Conservation (phyloP, 306 rosid species). For the Prunus kanzakura region DNA sequence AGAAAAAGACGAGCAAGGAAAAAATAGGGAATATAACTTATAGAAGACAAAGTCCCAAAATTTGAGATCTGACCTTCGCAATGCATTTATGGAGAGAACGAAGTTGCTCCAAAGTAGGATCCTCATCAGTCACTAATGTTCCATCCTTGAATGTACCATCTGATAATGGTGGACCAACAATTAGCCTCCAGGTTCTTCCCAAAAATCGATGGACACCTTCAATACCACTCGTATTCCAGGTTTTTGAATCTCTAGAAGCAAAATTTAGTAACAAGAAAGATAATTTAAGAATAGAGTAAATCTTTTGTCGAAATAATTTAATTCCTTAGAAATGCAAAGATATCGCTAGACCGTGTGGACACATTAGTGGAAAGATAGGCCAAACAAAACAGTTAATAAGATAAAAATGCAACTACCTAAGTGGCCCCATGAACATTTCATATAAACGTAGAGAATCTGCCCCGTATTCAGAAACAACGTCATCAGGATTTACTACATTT, state of each 20-base stretch:
- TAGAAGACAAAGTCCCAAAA: constrained; percentile 16
- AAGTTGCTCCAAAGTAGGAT: constrained; percentile 79
- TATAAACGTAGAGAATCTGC: constrained; percentile 96
- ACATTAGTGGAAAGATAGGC: neutral
- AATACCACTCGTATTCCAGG: constrained; percentile 93
- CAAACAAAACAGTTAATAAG: constrained; percentile 17
- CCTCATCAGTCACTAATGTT: constrained; percentile 73
- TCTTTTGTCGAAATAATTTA: neutral
- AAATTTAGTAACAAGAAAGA: constrained; percentile 10
- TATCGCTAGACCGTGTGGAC: neutral
- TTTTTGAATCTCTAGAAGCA: constrained; percentile 71
- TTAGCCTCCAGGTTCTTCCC: constrained; percentile 91
- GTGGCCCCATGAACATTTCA: constrained; percentile 99
- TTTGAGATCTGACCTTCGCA: constrained; percentile 64
- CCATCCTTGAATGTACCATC: constrained; percentile 78
- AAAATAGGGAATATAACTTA: neutral
- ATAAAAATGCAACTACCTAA: constrained; percentile 48
- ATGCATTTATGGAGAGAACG: constrained; percentile 89
- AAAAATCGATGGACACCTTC: constrained; percentile 94
- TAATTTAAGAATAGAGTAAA: neutral
- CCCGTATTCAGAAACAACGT: constrained; percentile 87
- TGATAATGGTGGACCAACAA: constrained; percentile 75
- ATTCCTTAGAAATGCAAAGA: constrained; percentile 6
- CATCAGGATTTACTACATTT: constrained; percentile 93
- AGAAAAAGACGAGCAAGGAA: no score